Conservation (phyloP, 2,329 filamentous ascomycete genomes). For the Trichoderma sp. region DNA sequence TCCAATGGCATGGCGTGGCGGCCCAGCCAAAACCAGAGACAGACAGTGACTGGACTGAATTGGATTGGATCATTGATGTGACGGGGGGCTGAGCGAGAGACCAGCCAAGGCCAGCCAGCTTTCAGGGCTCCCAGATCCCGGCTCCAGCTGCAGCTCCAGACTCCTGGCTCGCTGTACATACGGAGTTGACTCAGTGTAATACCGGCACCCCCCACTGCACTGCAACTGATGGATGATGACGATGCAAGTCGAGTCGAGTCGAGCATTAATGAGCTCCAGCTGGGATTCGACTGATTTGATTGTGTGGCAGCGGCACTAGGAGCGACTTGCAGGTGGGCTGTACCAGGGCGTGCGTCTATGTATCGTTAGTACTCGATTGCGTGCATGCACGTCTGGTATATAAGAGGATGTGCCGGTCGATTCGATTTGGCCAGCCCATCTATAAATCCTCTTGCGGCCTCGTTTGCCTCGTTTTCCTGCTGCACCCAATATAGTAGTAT, state of each 20-base stretch:
- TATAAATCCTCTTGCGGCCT: not conserved
- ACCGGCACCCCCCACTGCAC: not conserved
- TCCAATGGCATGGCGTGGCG: conserved; percentile 11
- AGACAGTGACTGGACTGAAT: not conserved
- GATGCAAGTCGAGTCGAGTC: not conserved
- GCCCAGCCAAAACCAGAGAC: not conserved
- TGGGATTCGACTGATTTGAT: not conserved
- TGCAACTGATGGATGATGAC: not conserved
- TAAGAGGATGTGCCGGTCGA: not conserved
- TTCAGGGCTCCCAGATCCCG: not conserved
- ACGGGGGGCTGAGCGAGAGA: not conserved
- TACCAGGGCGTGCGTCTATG: not conserved
- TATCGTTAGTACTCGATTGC: not conserved
- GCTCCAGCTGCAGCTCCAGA: not conserved
- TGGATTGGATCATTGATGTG: not conserved
- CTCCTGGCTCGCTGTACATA: not conserved
- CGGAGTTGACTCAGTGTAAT: not conserved
- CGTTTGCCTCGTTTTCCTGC: not conserved
- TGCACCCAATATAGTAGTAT: not conserved
- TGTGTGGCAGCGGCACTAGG: not conserved
- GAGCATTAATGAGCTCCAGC: not conserved
- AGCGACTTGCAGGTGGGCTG: not conserved
- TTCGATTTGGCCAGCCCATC: not conserved
- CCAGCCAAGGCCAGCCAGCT: not conserved
- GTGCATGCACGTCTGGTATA: not conserved